phyloP scores from a whole-genome alignment of 257 asterid species.

The Linaria vulgaris region DNA sequence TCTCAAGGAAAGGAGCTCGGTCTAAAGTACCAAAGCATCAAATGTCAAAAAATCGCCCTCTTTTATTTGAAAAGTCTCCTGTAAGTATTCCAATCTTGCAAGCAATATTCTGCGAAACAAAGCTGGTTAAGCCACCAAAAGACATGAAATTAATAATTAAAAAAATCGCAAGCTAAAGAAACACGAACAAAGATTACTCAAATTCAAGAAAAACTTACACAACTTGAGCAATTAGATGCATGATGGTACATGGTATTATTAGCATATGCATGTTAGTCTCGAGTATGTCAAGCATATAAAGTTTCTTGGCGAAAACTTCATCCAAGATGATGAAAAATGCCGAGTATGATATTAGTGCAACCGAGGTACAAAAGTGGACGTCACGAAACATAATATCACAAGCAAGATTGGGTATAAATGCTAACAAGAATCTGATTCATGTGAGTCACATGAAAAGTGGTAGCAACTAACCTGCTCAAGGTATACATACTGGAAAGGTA shows the following conservation, averaged over 20 bases:
- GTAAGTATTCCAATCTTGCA: conserved; percentile 85
- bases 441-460: conserved; percentile 11
- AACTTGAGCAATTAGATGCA: neutral
- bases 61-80: conserved; percentile 95
- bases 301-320: no score
- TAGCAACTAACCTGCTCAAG: conserved; percentile 66
- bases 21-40: conserved; percentile 82
- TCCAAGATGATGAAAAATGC: no score
- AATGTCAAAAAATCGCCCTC: conserved; percentile 96
- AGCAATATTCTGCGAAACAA: conserved; percentile 72
- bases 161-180: neutral
- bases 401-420: no score
- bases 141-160: neutral
- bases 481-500: conserved; percentile 97
- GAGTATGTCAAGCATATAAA: no score
- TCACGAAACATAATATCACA: no score
- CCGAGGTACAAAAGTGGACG: neutral
- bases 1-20: neutral
- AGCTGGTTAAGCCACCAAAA: conserved; percentile 14
- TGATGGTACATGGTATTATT: no score
- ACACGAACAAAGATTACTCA: conserved; percentile 7
- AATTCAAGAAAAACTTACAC: conserved; percentile 6
- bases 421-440: no score
- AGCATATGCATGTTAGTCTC: no score
- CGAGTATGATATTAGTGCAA: conserved; percentile 4